Base-by-base conservation (phyloP, 2,329 filamentous ascomycete species). In the Fusarium armeniacum region DNA sequence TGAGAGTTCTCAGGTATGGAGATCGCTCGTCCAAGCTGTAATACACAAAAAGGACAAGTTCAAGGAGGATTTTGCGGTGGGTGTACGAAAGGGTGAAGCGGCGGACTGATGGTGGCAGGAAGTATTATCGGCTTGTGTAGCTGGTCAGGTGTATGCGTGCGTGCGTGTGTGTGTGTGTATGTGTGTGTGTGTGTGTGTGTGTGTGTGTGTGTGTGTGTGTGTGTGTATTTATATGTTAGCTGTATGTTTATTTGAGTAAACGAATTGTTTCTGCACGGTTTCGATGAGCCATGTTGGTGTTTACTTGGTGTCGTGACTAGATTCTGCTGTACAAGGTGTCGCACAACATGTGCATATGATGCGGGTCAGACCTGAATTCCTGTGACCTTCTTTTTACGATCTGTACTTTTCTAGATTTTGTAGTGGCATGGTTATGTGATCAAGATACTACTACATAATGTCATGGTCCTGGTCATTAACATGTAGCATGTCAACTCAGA, bases 281-380 rank as follows among this genome's bases (percentile, higher is more conserved):
- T 13, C 16, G 10, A 6, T n/a, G 15, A n/a, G 20, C 49, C 12
- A 35, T 49, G 8, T 22, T 12, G 15, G 24, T 10, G 32, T 24
- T 15, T 36, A 47, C 40, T 33, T 32, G 43, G 51, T 50, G 51
- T 57, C 50, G 44, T 64, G 47, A 65, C 49, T 26, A 43, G 20
- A 38, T 26, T 13, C 28, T 54, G 41, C 53, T 68, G 65, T 62
- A 54, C 35, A 36, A 36, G 28, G 36, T 30, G 50, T 67, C 38
- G 36, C 40, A 67, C 43, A n/a, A 22, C 61, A 65, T 43, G 20
- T 24, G 18, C 35, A 22, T 41, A 47, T 36, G 36, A 63, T 38
- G 32, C 58, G 44, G 24, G 45, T 52, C 38, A 45, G n/a, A 32
- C 22, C 13, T 30, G 18, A 18, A 9, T 40, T 52, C 20, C 28